Evolutionary conservation across 2,329 filamentous ascomycete species (phyloP), one percentile per base, ranked within the genome.

Genomic region (Aspergillus ustus): DNA sequence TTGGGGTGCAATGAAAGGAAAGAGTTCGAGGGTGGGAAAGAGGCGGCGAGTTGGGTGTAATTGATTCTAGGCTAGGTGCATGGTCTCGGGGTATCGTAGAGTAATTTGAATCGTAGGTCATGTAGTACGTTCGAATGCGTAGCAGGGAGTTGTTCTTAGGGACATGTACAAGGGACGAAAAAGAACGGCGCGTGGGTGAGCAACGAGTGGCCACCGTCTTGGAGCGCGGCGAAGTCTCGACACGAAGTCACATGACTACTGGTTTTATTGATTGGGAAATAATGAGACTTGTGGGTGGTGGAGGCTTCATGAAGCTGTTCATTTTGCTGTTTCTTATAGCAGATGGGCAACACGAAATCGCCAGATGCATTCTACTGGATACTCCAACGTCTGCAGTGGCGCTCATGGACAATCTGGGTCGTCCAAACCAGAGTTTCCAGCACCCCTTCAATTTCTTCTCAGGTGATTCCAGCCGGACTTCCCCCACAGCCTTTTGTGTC

Each of bases 221-320:
- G 52, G 37, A 73, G 74, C 49, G 67, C 61, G 62, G 62, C 63
- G 58, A 57, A 62, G 43, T 63, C 63, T 59, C 59, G 66, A 63
- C 68, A 62, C 68, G 68, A 61, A 55, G 53, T 67, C 68, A 70
- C 65, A 66, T 70, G 68, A 31, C 28, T 43, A 7, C 13, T 7
- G 37, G 13, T 17, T n/a, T 49, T 57, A 57, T 28, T n/a, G 25
- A 34, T 49, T 49, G 2, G 45, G 49, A 57, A 53, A 61, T 57
- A 45, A 51, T 15, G 20, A 45, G 17, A 25, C 6, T 11, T 25
- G 2, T 25, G 34, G 4, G 34, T 11, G 9, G 20, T 11, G 9
- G 20, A 49, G 46, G 22, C 46, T 43, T 48, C 20, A 29, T 46
- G 7, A 17, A 46, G 13, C 44, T 54, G 22, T 40, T 19, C 44